Conservation (phyloP, 805 yeast species). For the Metschnikowia sp. region DNA sequence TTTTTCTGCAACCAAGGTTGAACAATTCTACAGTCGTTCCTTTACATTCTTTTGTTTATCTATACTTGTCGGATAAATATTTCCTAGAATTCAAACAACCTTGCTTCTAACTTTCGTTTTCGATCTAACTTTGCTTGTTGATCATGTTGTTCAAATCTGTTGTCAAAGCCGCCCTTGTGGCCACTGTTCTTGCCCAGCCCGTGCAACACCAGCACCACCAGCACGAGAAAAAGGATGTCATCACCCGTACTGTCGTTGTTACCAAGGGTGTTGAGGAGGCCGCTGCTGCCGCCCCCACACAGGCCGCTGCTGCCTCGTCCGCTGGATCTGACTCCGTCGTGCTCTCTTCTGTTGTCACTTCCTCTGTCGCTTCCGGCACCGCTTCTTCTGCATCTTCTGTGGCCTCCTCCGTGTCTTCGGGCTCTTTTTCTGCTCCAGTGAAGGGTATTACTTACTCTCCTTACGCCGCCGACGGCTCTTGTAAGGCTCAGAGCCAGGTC, state of each 20-base stretch:
- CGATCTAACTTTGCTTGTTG: neutral
- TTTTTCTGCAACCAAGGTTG: slow-evolving; percentile 16
- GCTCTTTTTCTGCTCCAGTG: slow-evolving; percentile 38
- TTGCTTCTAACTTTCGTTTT: slow-evolving; percentile 13
- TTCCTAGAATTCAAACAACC: slow-evolving; percentile 25
- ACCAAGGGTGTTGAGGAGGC: slow-evolving; percentile 37
- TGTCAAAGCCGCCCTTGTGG: slow-evolving; percentile 48
- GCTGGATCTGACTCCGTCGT: slow-evolving; percentile 14
- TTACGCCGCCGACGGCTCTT: slow-evolving; percentile 61
- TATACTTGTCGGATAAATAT: neutral
- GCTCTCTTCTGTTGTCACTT: slow-evolving; percentile 20
- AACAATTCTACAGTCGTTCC: slow-evolving; percentile 38
- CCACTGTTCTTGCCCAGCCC: slow-evolving; percentile 57
- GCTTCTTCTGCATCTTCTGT: slow-evolving; percentile 13
- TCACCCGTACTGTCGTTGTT: slow-evolving; percentile 49
- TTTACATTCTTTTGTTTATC: slow-evolving; percentile 17
- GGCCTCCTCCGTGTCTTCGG: slow-evolving; percentile 17
- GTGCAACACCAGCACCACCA: slow-evolving; percentile 53
- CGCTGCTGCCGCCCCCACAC: slow-evolving; percentile 7
- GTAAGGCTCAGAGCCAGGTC: slow-evolving; percentile 62
- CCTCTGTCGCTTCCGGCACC: slow-evolving; percentile 24
- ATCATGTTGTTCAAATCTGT: slow-evolving; percentile 48
- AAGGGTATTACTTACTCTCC: slow-evolving; percentile 84
- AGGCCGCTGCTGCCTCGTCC: neutral
- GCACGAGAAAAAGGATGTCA: slow-evolving; percentile 53